phyloP scores from a whole-genome alignment of 2,329 filamentous ascomycete genomes.

The Colletotrichum sp. region DNA sequence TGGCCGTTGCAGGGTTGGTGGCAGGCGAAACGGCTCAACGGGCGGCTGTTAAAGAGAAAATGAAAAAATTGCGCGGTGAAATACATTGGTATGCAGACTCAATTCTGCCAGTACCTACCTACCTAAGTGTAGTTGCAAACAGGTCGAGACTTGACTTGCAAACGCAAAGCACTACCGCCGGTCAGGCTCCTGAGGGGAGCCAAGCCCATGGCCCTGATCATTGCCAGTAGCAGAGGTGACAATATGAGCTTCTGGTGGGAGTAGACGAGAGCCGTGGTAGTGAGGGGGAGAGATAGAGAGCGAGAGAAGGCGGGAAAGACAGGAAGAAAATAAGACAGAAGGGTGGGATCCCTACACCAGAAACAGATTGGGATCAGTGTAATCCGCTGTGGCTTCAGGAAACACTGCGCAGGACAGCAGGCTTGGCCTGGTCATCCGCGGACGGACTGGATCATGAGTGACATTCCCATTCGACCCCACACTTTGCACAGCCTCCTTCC shows the following conservation, averaged over 20 bases:
- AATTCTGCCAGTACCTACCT: neutral
- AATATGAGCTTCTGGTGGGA: neutral
- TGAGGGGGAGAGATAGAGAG: neutral
- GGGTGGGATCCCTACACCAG: neutral
- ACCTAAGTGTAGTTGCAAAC: neutral
- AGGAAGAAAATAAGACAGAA: neutral
- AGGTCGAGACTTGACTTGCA: neutral
- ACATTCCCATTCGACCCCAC: conserved; percentile 21
- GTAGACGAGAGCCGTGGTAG: neutral
- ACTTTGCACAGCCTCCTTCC: conserved; percentile 23
- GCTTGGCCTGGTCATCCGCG: conserved; percentile 12
- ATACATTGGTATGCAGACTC: neutral
- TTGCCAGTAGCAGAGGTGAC: neutral
- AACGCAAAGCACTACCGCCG: neutral
- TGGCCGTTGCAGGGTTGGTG: neutral
- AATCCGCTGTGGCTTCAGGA: conserved; percentile 14
- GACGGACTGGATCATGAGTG: conserved; percentile 14
- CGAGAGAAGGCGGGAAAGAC: neutral
- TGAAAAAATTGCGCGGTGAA: neutral
- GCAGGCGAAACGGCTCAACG: neutral
- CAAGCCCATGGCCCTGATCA: neutral
- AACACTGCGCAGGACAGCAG: conserved; percentile 12
- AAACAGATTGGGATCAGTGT: conserved; percentile 7
- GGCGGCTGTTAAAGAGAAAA: neutral
- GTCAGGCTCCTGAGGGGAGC: neutral